Conservation (phyloP, 2,329 filamentous ascomycete genomes). For the Cryphonectria nitschkei region DNA sequence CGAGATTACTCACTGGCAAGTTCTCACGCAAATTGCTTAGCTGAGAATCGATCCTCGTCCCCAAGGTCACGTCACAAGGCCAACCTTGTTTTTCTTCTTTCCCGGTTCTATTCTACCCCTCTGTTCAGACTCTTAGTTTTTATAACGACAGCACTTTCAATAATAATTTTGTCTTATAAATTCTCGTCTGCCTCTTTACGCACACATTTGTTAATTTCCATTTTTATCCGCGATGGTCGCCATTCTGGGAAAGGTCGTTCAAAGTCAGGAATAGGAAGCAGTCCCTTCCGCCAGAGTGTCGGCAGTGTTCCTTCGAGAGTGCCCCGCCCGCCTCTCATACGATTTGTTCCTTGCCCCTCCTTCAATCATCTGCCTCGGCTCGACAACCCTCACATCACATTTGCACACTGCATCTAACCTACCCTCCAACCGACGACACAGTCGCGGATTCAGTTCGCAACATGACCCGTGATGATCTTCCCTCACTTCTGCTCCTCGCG, state of each 20-base stretch:
- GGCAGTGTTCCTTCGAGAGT: background rate
- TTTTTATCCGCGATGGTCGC: background rate
- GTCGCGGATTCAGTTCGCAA: constrained; percentile 15
- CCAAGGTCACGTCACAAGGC: background rate
- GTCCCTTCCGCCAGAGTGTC: background rate
- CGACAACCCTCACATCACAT: background rate
- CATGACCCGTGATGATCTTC: constrained; percentile 37
- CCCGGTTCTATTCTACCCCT: background rate
- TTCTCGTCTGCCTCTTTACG: background rate
- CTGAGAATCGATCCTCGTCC: background rate
- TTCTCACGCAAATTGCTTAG: background rate
- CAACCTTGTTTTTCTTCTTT: background rate
- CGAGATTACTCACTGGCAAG: background rate
- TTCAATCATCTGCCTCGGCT: background rate
- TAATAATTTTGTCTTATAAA: background rate
- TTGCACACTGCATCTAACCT: too few species aligned
- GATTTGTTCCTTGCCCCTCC: background rate
- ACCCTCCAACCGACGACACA: background rate
- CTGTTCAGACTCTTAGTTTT: background rate
- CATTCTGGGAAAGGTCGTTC: background rate
- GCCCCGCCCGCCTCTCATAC: constrained; percentile 9
- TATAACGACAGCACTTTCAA: background rate
- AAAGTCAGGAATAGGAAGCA: background rate
- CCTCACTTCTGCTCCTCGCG: constrained; percentile 66
- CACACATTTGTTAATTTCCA: background rate